Evolutionary conservation across 768 basidiomycete genomes (phyloP), one percentile per base, ranked within the genome.

Genomic region (Trametes meyenii): DNA sequence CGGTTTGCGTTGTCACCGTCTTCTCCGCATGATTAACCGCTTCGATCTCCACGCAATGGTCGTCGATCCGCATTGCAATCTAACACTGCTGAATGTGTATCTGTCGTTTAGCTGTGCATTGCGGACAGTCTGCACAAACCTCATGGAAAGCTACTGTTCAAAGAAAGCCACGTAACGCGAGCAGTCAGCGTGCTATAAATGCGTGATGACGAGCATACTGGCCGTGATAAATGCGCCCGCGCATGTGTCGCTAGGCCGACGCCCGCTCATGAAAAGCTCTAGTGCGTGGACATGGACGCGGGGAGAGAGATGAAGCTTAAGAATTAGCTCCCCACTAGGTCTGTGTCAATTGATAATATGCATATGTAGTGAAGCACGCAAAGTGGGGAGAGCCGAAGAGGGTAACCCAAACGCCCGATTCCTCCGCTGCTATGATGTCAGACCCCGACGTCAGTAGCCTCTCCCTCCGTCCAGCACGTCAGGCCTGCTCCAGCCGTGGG

Each of bases 391-490:
- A 23, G 35, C 59, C 51, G 51, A 48, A 24, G 4, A 53, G 23
- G 51, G 52, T 21, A 14, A 29, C 33, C 17, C 38, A 21, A 21
- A 21, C 35, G 59, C 50, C 51, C 59, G 59, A 60, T 54, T 26
- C n/a, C 21, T 39, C 8, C 33, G 24, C 14, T n/a, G 23, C n/a
- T 53, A 60, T 60, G 59, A 60, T 60, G 59, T 60, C 59, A 60
- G 59, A 60, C 26, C 49, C 57, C 56, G 26, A 49, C 56, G 50
- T 50, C 58, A 59, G 50, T 59, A 26, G 23, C 55, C 44, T 39
- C 56, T 40, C 48, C 44, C 16, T 24, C 11, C 50, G 13, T 50
- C 21, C 50, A n/a, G 44, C 48, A 13, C 52, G 58, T 45, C 5
- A 11, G 5, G 35, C 14, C 52, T 12, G 36, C 44, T 54, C 59